Evolutionary conservation across 2,329 filamentous ascomycete species (phyloP), one percentile per base, ranked within the genome.

Genomic region (Alternaria angustiovoidea): DNA sequence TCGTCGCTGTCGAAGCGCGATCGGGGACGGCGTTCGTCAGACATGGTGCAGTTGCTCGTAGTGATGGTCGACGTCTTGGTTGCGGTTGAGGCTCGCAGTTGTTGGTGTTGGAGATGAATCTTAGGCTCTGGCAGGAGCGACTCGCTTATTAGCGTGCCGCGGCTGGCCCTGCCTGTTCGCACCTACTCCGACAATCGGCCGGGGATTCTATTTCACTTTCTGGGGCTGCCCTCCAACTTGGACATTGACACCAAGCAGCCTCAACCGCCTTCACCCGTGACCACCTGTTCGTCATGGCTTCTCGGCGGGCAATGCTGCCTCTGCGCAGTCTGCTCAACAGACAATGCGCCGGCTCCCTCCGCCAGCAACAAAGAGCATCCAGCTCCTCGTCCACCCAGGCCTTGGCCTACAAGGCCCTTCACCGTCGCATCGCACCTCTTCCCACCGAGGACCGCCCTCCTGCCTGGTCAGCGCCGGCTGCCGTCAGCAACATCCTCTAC

Each of bases 401-500:
- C 65, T 88, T 98, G 66, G 94, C 94, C 74, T 98, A 98, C 88
- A 99, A 99, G 85, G 93, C 94, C 59, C 87, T 98, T 65, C 94
- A 97, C 77, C 91, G 93, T 73, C 92, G 94, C 67, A 91, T 94
- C 62, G 90, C 92, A 20, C 92, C 94, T 64, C 91, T 97, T 54
- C 91, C 92, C 56, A 89, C 88, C 67, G 88, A 92, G 69, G 85
- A 91, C 57, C 86, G 90, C 28, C 89, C 92, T 36, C 85, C 93
- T 11, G 93, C 93, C 85, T 96, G 94, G 75, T 88, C 88, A 59
- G 94, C 94, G 38, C 94, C 95, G 71, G 93, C 95, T 18, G 95
- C 95, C 68, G 95, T 99, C 68, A 96, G 93, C 77, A 97, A 94
- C 79, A 99, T 99, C 77, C 91, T 99, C 80, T 99, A 99, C 85